Conservation (phyloP, 331 rosid genomes). For the Saraca asoca region DNA sequence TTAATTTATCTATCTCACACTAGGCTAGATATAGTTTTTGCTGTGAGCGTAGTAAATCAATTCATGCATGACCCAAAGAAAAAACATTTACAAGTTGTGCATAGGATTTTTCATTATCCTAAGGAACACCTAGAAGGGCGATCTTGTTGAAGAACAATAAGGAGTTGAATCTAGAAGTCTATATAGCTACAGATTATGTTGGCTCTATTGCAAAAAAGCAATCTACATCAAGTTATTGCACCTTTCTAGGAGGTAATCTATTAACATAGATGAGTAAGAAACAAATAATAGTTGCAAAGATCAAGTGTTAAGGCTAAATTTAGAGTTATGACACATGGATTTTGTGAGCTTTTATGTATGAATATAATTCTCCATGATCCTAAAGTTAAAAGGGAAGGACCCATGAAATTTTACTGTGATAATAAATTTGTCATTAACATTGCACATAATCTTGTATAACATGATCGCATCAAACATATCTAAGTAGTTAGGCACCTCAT, state of each 20-base stretch:
- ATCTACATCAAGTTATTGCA: background rate
- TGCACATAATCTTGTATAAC: background rate
- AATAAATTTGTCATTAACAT: background rate
- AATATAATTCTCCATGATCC: background rate
- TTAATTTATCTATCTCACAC: no score
- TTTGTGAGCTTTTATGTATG: background rate
- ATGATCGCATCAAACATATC: background rate
- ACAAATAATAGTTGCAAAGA: background rate
- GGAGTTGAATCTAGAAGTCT: background rate
- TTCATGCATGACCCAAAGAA: background rate
- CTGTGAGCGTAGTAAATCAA: no score
- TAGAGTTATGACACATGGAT: background rate
- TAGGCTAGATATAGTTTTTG: no score
- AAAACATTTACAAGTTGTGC: background rate
- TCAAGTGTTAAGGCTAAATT: background rate
- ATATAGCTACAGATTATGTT: background rate
- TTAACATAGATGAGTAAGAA: background rate
- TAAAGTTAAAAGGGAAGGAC: no score
- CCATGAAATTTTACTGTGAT: background rate
- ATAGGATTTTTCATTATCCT: background rate
- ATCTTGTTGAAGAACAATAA: background rate
- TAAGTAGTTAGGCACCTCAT: constrained; percentile 1
- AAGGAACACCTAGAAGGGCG: background rate
- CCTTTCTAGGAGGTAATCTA: no score
- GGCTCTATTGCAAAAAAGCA: background rate